Evolutionary conservation across 2,329 filamentous ascomycete genomes (phyloP).

Genomic region (Cadophora sp.): DNA sequence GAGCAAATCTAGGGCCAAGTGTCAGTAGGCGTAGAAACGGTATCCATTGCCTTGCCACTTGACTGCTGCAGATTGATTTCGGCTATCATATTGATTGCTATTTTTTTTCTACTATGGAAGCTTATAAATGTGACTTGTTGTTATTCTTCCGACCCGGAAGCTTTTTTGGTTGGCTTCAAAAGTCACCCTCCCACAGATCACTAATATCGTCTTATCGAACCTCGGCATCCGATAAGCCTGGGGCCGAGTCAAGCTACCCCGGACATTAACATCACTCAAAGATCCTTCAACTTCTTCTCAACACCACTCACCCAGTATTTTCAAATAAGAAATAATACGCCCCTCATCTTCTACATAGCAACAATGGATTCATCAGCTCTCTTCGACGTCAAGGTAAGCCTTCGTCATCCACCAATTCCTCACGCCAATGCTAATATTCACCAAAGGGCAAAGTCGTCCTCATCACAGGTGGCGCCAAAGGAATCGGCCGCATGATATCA

Average conservation of each 20-base stretch:
- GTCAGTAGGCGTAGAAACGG: no score
- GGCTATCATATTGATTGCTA: no score
- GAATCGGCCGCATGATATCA: constrained; percentile 72
- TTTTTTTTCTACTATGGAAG: no score
- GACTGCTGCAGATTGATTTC: no score
- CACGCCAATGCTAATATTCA: constrained; percentile 3
- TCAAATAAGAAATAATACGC: not conserved
- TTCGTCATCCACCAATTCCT: not conserved
- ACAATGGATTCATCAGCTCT: constrained; percentile 61
- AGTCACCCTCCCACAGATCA: not conserved
- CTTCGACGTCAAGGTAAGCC: constrained; percentile 64
- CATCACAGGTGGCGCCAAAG: constrained; percentile 64
- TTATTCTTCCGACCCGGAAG: not conserved
- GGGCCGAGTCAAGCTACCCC: not conserved
- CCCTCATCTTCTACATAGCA: not conserved
- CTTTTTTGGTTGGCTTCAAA: not conserved
- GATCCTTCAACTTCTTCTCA: constrained; percentile 4
- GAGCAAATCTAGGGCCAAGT: no score
- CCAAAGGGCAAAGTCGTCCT: constrained; percentile 60
- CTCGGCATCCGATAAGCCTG: constrained; percentile 11
- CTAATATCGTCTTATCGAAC: not conserved
- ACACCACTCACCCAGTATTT: constrained; percentile 2
- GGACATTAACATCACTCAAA: constrained; percentile 5
- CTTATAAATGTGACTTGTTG: no score
- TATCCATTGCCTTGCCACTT: no score